Conservation (phyloP, 2,329 filamentous ascomycete genomes). For the Amylocarpus encephaloides region DNA sequence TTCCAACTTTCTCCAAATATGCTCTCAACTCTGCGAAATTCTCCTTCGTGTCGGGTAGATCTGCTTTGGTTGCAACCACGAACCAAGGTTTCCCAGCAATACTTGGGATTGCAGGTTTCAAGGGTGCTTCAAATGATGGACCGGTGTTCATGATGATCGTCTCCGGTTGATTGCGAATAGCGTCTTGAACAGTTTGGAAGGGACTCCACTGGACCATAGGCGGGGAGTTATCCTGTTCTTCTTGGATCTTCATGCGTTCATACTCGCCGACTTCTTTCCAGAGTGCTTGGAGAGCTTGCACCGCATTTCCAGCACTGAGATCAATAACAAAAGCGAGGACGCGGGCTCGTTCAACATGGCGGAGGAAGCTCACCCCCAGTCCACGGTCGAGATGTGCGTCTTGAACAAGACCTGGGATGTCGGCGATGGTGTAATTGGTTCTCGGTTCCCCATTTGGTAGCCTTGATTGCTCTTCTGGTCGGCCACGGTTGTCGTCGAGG, state of each 20-base stretch:
- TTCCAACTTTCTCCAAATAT: constrained; percentile 64
- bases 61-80: constrained; percentile 89
- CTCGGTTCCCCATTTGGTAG: constrained; percentile 49
- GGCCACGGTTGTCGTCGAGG: constrained; percentile 77
- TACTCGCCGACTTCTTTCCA: constrained; percentile 92
- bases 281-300: constrained; percentile 69
- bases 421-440: constrained; percentile 84
- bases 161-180: constrained; percentile 27
- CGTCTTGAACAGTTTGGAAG: constrained; percentile 38
- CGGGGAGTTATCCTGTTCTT: constrained; percentile 63
- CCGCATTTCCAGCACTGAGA: constrained; percentile 70
- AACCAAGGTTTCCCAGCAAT: constrained; percentile 97
- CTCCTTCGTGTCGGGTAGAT: constrained; percentile 68
- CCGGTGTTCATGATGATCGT: constrained; percentile 25
- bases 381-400: constrained; percentile 89
- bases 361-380: constrained; percentile 82
- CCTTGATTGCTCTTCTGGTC: constrained; percentile 46
- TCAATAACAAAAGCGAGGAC: constrained; percentile 94
- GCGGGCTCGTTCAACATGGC: constrained; percentile 88
- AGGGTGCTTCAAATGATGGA: constrained; percentile 22
- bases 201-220: constrained; percentile 54
- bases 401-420: constrained; percentile 90
- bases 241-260: constrained; percentile 59
- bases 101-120: constrained; percentile 22
- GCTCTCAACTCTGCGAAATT: constrained; percentile 65